These are phyloP conservation scores for Sporisorium graminicola DNA, from an alignment of 1,284 basidiomycete species.

Conservation along the genomic window DNA sequence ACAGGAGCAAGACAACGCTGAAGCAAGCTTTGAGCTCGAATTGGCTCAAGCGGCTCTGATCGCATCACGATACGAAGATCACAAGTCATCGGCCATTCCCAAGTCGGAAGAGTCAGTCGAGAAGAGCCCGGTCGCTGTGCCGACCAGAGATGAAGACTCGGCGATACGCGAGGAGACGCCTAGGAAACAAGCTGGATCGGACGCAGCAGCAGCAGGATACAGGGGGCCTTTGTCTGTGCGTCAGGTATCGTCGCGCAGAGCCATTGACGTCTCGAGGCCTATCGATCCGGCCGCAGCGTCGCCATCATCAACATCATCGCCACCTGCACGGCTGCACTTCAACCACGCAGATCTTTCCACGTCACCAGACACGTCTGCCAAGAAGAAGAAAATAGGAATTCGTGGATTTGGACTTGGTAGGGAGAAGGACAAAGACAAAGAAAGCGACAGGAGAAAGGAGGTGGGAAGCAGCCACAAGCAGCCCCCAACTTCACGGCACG, in stretches of 20 bases:
- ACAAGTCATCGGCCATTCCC: constrained; percentile 5
- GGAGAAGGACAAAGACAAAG: constrained; percentile 30
- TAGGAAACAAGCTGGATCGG: neutral
- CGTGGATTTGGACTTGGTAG: constrained; percentile 33
- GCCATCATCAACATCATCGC: neutral
- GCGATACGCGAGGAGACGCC: neutral
- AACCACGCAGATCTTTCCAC: constrained; percentile 12
- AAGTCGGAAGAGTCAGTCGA: neutral
- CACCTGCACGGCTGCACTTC: neutral
- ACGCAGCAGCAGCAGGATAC: neutral
- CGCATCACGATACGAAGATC: constrained; percentile 29
- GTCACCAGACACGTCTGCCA: constrained; percentile 23
- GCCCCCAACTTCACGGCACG: constrained; percentile 22
- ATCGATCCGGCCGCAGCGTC: constrained; percentile 19
- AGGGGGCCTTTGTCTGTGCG: neutral
- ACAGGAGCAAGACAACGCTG: neutral
- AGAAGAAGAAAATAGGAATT: constrained; percentile 39
- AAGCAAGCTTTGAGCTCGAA: constrained; percentile 15
- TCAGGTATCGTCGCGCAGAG: constrained; percentile 30
- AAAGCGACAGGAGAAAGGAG: constrained; percentile 5
- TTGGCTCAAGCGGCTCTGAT: constrained; percentile 34
- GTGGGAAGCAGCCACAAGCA: neutral
- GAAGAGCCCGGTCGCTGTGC: neutral
- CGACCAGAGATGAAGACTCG: neutral
- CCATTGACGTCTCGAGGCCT: constrained; percentile 43